Percentiles rank a stretch among this genome's conserved stretches.
Conservation (phyloP, 495 filamentous ascomycete genomes). For the Immersiella caudata region DNA sequence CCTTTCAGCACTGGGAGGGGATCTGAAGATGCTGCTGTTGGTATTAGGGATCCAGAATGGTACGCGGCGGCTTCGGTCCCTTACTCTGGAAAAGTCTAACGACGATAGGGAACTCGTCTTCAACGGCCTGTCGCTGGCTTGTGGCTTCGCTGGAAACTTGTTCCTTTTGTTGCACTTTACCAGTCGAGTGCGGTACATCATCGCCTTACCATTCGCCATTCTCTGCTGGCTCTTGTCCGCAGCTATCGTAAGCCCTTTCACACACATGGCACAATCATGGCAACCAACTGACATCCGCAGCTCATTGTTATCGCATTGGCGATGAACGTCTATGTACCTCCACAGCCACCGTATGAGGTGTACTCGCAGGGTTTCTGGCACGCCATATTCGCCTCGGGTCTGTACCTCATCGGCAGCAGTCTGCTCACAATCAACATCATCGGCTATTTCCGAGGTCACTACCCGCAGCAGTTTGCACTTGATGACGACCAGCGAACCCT, state of each 20-base stretch:
- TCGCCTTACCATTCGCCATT: conserved; percentile 71
- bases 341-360: conserved; percentile 56
- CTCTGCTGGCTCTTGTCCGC: conserved; percentile 69
- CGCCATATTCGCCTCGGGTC: conserved; percentile 66
- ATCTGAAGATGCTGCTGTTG: conserved; percentile 52
- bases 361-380: conserved; percentile 81
- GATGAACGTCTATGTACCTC: conserved; percentile 64
- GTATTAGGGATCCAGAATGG: conserved; percentile 60
- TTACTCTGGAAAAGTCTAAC: background rate
- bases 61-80: conserved; percentile 29
- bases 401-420: conserved; percentile 66
- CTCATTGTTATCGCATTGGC: conserved; percentile 62
- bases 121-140: conserved; percentile 69
- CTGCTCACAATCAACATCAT: conserved; percentile 77
- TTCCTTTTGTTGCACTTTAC: conserved; percentile 81
- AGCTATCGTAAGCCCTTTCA: conserved; percentile 56
- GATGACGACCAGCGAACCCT: conserved; percentile 75
- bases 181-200: conserved; percentile 69
- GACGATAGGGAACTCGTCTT: conserved; percentile 47
- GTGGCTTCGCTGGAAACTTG: conserved; percentile 69
- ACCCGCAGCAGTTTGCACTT: conserved; percentile 73
- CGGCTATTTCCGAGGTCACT: conserved; percentile 75
- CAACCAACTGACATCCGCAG: conserved; percentile 35
- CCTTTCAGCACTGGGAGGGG: conserved; percentile 39
- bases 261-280: background rate